phyloP scores from a whole-genome alignment of 2,329 filamentous ascomycete genomes.

The Westerdykella sp. region DNA sequence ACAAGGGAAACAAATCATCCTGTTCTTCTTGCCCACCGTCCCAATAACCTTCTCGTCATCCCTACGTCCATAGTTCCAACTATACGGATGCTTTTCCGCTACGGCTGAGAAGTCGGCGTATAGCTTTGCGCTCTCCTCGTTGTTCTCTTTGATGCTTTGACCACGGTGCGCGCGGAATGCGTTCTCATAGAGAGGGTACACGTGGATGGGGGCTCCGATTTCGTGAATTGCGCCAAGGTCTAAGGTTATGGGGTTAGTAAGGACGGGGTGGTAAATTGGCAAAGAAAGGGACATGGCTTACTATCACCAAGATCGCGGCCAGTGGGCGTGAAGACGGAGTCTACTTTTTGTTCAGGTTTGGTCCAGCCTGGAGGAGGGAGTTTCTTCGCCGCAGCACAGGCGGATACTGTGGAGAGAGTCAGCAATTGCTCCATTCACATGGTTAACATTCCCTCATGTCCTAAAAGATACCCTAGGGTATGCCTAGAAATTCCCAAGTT shows the following conservation, averaged over 20 bases:
- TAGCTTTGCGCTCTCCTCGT: slow-evolving; percentile 52
- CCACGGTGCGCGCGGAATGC: slow-evolving; percentile 51
- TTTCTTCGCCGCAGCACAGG: slow-evolving; percentile 47
- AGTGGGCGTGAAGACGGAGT: slow-evolving; percentile 48
- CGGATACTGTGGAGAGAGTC: slow-evolving; percentile 39
- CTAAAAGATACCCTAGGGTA: no score
- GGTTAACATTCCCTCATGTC: slow-evolving; percentile 2
- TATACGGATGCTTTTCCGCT: slow-evolving; percentile 47
- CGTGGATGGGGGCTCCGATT: slow-evolving; percentile 58
- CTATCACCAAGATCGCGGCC: slow-evolving; percentile 40
- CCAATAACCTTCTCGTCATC: slow-evolving; percentile 49
- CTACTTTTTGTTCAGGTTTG: slow-evolving; percentile 41
- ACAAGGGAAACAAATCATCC: slow-evolving; percentile 66
- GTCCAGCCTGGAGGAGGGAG: slow-evolving; percentile 58
- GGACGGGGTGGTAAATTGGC: slow-evolving; percentile 4
- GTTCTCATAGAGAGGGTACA: slow-evolving; percentile 64
- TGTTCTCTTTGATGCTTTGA: slow-evolving; percentile 52
- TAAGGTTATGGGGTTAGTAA: slow-evolving; percentile 25
- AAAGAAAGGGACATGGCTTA: slow-evolving; percentile 18
- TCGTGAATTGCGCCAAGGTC: slow-evolving; percentile 52
- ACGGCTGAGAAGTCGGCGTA: slow-evolving; percentile 57
- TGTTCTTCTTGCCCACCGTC: slow-evolving; percentile 51
- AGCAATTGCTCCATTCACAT: not conserved
- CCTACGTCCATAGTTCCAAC: slow-evolving; percentile 53
- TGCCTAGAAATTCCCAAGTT: no score